These are phyloP conservation scores for Oropetium thomaeum DNA, from an alignment of 176 grass and related monocot species.

Conservation along the genomic window DNA sequence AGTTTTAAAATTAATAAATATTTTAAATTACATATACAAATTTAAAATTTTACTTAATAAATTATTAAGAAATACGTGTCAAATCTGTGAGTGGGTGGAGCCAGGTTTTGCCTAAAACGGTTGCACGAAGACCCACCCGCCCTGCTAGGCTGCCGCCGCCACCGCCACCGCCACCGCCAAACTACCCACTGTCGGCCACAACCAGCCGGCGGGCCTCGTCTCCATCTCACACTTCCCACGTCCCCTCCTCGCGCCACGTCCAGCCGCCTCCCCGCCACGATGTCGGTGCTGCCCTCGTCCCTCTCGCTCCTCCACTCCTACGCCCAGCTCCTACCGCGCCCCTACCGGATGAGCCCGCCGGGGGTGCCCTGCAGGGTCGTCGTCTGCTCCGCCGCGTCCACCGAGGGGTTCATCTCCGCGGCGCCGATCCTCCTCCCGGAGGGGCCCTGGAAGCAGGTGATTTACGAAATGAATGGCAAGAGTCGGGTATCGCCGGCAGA, in stretches of 20 bases:
- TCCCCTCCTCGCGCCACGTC: neutral
- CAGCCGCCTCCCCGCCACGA: conserved; percentile 18
- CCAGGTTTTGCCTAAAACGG: no score
- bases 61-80: no score
- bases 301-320: conserved; percentile 38
- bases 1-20: no score
- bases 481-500: neutral
- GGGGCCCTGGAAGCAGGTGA: conserved; percentile 86
- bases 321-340: conserved; percentile 17
- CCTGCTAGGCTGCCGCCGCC: neutral
- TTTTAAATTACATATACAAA: no score
- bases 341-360: conserved; percentile 19
- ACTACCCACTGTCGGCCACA: no score
- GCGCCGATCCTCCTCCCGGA: conserved; percentile 87
- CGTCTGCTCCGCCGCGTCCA: conserved; percentile 35
- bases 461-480: neutral
- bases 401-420: conserved; percentile 50
- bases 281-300: conserved; percentile 43
- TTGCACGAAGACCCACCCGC: neutral
- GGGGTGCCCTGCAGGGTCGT: conserved; percentile 28
- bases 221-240: neutral
- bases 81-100: no score
- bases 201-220: conserved; percentile 3
- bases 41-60: no score
- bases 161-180: neutral